Conservation (phyloP, 202 grass and related monocot genomes). For the Schoenoplectus tabernaemontani region DNA sequence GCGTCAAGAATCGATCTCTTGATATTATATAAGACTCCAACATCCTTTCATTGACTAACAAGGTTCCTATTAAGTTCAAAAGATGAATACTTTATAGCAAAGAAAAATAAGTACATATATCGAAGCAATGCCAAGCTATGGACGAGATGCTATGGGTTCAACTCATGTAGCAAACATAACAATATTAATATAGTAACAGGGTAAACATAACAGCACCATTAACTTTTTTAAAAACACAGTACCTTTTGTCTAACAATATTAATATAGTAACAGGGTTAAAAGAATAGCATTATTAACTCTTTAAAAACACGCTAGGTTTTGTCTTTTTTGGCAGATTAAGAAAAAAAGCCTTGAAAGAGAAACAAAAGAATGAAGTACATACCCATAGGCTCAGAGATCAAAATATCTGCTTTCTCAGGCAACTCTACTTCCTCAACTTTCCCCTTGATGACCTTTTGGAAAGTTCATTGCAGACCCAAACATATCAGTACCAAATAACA, state of each 20-base stretch:
- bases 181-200: too few relatives aligned
- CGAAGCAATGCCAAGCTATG: not conserved
- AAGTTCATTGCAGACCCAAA: conserved; percentile 12
- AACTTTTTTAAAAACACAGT: too few relatives aligned
- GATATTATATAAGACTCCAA: conserved; percentile 97
- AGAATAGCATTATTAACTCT: too few relatives aligned
- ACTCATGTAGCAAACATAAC: not conserved
- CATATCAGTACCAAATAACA: conserved; percentile 5
- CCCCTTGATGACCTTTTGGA: conserved; percentile 74
- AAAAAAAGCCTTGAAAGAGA: conserved; percentile 6
- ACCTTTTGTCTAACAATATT: too few relatives aligned
- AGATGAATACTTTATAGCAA: not conserved
- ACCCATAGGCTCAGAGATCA: conserved; percentile 99
- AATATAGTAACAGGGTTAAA: too few relatives aligned
- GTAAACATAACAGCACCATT: too few relatives aligned
- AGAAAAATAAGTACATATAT: not conserved
- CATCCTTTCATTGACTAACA: conserved; percentile 99
- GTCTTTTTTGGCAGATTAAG: too few relatives aligned
- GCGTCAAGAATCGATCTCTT: conserved; percentile 82
- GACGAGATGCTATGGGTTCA: not conserved
- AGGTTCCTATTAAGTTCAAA: conserved; percentile 52
- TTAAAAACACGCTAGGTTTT: too few relatives aligned
- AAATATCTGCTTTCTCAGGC: conserved; percentile 96
- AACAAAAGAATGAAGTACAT: not conserved
- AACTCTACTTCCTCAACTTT: conserved; percentile 98